Conservation (phyloP, 2,329 filamentous ascomycete genomes). For the Calycina marina region DNA sequence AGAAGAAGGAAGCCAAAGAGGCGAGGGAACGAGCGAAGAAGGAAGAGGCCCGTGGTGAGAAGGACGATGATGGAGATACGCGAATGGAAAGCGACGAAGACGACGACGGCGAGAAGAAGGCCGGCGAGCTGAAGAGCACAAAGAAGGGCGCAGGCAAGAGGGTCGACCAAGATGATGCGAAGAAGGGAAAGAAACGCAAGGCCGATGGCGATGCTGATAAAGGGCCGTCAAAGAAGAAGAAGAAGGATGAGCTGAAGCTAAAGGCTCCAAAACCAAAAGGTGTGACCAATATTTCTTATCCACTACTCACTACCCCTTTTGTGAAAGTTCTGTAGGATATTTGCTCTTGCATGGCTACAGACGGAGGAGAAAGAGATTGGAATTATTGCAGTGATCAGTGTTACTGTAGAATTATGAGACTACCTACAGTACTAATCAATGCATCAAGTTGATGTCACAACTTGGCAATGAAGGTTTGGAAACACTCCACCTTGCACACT, state of each 20-base stretch:
- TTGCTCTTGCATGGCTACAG: not conserved
- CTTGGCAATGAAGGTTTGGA: no score
- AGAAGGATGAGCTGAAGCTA: conserved; percentile 80
- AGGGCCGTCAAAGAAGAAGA: conserved; percentile 79
- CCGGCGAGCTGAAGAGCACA: conserved; percentile 24
- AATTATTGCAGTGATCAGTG: no score
- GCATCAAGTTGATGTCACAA: no score
- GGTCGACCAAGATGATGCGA: conserved; percentile 38
- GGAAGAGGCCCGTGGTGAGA: conserved; percentile 22
- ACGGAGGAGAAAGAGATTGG: not conserved
- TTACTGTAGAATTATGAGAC: no score
- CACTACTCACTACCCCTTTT: no score
- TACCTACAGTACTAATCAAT: no score
- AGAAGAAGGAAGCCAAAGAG: conserved; percentile 24
- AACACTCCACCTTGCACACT: no score
- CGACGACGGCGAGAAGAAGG: conserved; percentile 28
- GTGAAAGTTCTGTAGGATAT: no score
- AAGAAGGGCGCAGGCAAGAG: conserved; percentile 57
- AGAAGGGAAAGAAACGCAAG: conserved; percentile 66
- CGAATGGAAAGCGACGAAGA: conserved; percentile 28
- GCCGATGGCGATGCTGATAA: conserved; percentile 66
- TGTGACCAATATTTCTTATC: conserved; percentile 19
- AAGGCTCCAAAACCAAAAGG: conserved; percentile 77
- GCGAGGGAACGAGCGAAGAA: conserved; percentile 27
- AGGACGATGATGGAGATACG: conserved; percentile 21